Percentiles rank a stretch among this genome's conserved stretches.
These are phyloP conservation scores for Physcomitrium patens DNA, from an alignment of 225 moss, liverwort and hornwort genomes.

Conservation along the genomic window DNA sequence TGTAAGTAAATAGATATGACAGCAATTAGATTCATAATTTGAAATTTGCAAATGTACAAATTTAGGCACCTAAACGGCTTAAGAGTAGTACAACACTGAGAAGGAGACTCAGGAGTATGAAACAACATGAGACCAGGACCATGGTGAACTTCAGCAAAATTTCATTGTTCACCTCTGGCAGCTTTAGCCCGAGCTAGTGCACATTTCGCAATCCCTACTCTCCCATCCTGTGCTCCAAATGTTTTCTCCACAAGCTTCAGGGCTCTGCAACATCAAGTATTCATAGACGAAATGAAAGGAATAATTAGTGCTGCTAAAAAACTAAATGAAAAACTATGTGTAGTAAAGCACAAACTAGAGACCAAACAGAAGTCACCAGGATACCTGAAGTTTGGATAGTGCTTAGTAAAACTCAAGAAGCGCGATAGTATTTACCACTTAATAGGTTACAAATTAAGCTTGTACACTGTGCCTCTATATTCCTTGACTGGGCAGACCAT, in stretches of 20 bases:
- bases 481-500: too few species aligned
- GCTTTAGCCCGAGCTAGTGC: constrained; percentile 77
- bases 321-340: neutral
- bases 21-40: neutral
- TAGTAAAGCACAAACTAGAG: neutral
- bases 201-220: constrained; percentile 86
- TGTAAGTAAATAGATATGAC: neutral
- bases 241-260: constrained; percentile 70
- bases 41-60: neutral
- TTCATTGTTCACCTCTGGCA: constrained; percentile 48
- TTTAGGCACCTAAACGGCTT: neutral
- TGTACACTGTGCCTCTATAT: too few species aligned
- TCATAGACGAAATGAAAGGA: neutral
- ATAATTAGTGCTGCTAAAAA: constrained; percentile 15
- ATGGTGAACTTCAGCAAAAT: too few species aligned
- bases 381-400: neutral
- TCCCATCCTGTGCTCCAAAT: constrained; percentile 73
- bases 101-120: too few species aligned
- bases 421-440: neutral
- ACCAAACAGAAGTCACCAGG: neutral
- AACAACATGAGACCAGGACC: too few species aligned
- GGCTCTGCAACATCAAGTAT: constrained; percentile 56
- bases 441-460: too few species aligned
- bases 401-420: neutral
- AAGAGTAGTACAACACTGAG: too few species aligned